Base-by-base conservation (phyloP, 345 rosid genomes). In the Dimocarpus longan region DNA sequence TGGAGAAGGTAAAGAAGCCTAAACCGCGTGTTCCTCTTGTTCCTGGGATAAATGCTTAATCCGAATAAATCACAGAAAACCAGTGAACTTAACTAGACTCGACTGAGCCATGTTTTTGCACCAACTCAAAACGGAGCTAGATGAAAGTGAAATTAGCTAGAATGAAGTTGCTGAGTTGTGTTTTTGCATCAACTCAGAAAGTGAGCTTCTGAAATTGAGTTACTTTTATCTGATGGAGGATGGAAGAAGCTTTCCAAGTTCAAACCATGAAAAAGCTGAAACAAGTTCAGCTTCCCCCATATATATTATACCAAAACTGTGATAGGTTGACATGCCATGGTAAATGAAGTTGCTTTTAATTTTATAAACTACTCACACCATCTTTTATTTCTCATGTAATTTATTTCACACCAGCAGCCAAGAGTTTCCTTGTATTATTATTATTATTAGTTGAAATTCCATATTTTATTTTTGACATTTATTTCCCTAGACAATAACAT, bases 11-110 rank as follows among this genome's bases (percentile, higher is more conserved):
- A 76, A 95, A 82, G 89, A 71, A 66, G 79, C 90, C 92, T 69
- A 83, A 87, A 82, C 93, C 97, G 21, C 80, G 81, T 11, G 71
- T 91, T 70, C 97, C 95, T 37, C 76, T 63, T 60, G 82, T 95
- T 80, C 99, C 99, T 13, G 97, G 98, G 78, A 90, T 95, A 74
- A 82, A 87, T 71, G 87, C 93, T 10, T 71, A 73, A 79, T 78
- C 21, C 21, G 3, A 8, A 56, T 65, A 71, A 62, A 67, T 9
- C 16, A 44, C 37, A 76, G 37, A 32, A 6, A 22, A 21, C 48
- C 44, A 60, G 56, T 65, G 66, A 59, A 6, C 19, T 5, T n/a
- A 68, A 57, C 32, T 26, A 63, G 42, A 50, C 11, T 10, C 11
- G 4, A 32, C 19, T 13, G 40, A 37, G 52, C 52, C n/a, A 2